Evolutionary conservation across 2,329 filamentous ascomycete species (phyloP).

Genomic region (Penicillium palitans): DNA sequence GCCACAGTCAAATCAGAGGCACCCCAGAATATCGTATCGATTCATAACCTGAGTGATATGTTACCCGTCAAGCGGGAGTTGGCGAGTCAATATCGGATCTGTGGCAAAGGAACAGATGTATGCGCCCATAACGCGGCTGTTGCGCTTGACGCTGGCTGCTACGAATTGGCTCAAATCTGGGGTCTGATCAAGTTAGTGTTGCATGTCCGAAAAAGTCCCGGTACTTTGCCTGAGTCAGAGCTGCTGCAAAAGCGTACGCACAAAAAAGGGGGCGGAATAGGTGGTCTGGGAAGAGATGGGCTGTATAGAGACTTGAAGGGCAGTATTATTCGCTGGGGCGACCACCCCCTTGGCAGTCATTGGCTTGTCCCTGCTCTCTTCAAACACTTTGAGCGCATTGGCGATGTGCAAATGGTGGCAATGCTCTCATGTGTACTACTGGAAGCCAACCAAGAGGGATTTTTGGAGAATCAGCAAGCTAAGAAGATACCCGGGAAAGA

Average conservation of each 20-base stretch:
- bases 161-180: conserved; percentile 81
- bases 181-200: conserved; percentile 75
- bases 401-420: conserved; percentile 67
- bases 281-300: conserved; percentile 34
- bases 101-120: conserved; percentile 76
- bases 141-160: conserved; percentile 68
- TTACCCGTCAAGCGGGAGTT: conserved; percentile 78
- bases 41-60: conserved; percentile 68
- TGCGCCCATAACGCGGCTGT: conserved; percentile 81
- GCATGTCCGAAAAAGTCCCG: conserved; percentile 71
- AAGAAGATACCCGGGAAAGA: conserved; percentile 45
- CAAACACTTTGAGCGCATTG: conserved; percentile 59
- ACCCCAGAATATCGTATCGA: conserved; percentile 68
- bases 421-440: conserved; percentile 63
- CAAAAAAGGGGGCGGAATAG: conserved; percentile 36
- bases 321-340: conserved; percentile 56
- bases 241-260: conserved; percentile 56
- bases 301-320: conserved; percentile 39
- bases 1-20: conserved; percentile 52
- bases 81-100: conserved; percentile 77
- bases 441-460: conserved; percentile 48
- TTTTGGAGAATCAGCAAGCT: conserved; percentile 27
- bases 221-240: conserved; percentile 61
- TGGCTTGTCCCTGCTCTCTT: conserved; percentile 61
- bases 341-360: conserved; percentile 55